Evolutionary conservation across 2,329 filamentous ascomycete species (phyloP).

Genomic region (Talaromyces sp.): DNA sequence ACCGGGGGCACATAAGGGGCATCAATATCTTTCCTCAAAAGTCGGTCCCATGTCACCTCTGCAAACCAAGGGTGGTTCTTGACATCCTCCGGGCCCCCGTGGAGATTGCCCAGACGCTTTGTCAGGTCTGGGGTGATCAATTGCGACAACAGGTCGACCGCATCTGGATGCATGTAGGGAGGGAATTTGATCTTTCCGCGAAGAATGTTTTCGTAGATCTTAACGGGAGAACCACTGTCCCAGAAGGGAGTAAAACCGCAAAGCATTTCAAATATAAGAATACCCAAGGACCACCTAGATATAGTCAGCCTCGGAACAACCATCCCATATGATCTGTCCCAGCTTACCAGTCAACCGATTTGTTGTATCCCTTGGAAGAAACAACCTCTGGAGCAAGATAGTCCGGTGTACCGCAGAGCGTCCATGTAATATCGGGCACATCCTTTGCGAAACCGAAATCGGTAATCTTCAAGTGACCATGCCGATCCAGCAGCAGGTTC

Average conservation of each 20-base stretch:
- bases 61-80: conserved; percentile 96
- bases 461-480: conserved; percentile 93
- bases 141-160: conserved; percentile 84
- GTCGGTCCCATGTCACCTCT: conserved; percentile 94
- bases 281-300: conserved; percentile 90
- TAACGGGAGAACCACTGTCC: conserved; percentile 96
- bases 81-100: conserved; percentile 83
- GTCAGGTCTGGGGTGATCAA: conserved; percentile 93
- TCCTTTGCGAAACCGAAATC: conserved; percentile 99
- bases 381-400: conserved; percentile 97
- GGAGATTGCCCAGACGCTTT: conserved; percentile 89
- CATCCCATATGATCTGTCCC: neutral
- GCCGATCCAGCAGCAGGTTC: conserved; percentile 83
- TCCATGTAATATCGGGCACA: conserved; percentile 98
- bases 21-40: conserved; percentile 94
- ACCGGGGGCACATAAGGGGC: conserved; percentile 96
- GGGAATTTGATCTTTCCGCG: conserved; percentile 95
- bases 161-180: conserved; percentile 88
- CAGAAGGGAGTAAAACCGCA: conserved; percentile 99
- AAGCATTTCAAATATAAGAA: conserved; percentile 98
- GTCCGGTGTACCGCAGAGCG: conserved; percentile 92
- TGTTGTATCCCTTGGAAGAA: conserved; percentile 99
- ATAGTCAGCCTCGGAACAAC: neutral
- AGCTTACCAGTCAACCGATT: conserved; percentile 93
- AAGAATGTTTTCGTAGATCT: conserved; percentile 99